Conservation (phyloP, 176 grass and related monocot species). For the Triticum monococcum region DNA sequence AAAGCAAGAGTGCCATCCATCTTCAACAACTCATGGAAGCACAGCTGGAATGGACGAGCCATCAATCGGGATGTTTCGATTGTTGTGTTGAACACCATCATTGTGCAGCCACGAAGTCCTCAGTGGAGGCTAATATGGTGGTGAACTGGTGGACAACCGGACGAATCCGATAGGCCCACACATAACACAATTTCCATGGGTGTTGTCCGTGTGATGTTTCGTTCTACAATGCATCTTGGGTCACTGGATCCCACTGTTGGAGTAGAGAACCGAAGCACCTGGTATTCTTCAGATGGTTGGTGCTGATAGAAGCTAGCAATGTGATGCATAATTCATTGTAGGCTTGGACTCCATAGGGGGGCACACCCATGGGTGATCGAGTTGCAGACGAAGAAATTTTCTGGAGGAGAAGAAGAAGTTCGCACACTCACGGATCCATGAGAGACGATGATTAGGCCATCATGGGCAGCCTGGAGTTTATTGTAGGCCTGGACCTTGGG, state of each 20-base stretch:
- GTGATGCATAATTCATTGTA: too few relatives aligned
- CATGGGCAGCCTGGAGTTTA: too few relatives aligned
- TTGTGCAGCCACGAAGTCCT: not conserved
- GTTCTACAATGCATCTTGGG: not conserved
- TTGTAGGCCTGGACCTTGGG: too few relatives aligned
- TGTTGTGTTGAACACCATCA: not conserved
- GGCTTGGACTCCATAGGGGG: too few relatives aligned
- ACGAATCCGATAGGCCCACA: not conserved
- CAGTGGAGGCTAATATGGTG: not conserved
- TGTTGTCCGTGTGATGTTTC: not conserved
- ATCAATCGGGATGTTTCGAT: not conserved
- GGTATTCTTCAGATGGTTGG: too few relatives aligned
- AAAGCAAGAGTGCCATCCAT: not conserved
- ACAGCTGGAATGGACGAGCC: not conserved
- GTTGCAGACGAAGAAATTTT: too few relatives aligned
- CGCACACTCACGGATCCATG: too few relatives aligned
- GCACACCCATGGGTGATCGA: too few relatives aligned
- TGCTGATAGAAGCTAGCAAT: too few relatives aligned
- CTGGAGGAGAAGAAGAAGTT: too few relatives aligned
- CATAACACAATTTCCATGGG: not conserved
- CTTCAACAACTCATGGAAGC: not conserved
- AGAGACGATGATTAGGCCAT: too few relatives aligned
- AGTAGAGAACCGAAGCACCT: not conserved
- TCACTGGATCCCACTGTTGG: not conserved
- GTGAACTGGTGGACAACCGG: not conserved